Evolutionary conservation across 202 grass and related monocot species (phyloP), one percentile per base, ranked within the genome.

Genomic region (Zizania palustris): DNA sequence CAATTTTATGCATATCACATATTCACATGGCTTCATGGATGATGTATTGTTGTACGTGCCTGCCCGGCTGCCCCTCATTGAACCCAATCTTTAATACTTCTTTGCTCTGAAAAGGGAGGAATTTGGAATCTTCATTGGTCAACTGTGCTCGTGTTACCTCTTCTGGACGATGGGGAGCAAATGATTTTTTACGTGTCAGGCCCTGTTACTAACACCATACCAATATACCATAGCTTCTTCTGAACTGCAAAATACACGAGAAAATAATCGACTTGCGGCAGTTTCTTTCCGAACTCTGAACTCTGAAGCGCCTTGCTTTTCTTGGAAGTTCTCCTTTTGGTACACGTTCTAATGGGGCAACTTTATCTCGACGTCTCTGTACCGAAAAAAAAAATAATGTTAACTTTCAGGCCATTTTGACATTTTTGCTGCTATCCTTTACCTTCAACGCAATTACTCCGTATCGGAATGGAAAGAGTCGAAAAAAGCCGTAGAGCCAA

Each of bases 111-210:
- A 57, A 42, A n/a, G 19, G 18, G 9, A 46, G 64, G 8, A 77
- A 48, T 43, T 21, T 51, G 69, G 83, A 63, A 80, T 80, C 83
- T 85, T 38, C 63, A 63, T 69, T 63, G 45, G 63, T 55, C 54
- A 60, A 12, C 63, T 71, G 66, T 36, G 33, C 14, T 39, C 19
- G 41, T 48, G 65, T 21, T 38, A n/a, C 11, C 60, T 5, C 14
- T 2, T 15, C 15, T 34, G 48, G 9, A 18, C 11, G 43, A 0
- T 3, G n/a, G 60, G 19, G 43, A 2, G 16, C 43, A 13, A 67
- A 18, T 18, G 44, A 73, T 60, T 28, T 51, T 53, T 62, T 65
- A 49, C n/a, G n/a, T 51, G 42, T 19, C 22, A 41, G 45, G 45
- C 15, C 5, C 4, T 49, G n/a, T 12, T 53, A 53, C 16, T 5